These are phyloP conservation scores for Mycena maculata DNA, from an alignment of 768 basidiomycete species.

Conservation along the genomic window DNA sequence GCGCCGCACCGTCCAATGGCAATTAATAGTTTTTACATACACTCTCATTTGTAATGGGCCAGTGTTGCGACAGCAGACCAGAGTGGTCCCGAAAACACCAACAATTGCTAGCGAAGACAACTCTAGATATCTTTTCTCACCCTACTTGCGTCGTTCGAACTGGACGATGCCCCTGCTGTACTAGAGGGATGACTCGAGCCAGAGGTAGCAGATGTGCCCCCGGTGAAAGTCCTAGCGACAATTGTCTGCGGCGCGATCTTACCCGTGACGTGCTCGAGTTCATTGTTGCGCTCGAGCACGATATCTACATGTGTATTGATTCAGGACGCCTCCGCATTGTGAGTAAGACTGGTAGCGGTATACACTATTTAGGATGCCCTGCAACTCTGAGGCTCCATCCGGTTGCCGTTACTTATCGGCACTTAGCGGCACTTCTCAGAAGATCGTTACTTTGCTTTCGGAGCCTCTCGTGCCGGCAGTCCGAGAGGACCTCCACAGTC, in stretches of 20 bases:
- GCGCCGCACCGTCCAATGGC: not conserved
- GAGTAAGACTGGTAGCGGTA: not conserved
- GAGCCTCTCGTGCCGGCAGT: too few species aligned
- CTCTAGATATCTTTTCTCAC: not conserved
- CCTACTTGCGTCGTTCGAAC: not conserved
- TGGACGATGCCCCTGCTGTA: slow-evolving; percentile 1
- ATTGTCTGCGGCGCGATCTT: not conserved
- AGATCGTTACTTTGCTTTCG: too few species aligned
- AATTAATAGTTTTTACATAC: not conserved
- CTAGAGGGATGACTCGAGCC: not conserved
- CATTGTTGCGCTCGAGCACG: not conserved
- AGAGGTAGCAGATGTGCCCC: not conserved
- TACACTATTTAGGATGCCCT: not conserved
- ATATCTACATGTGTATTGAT: not conserved
- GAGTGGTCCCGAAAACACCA: not conserved
- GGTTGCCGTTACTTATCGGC: too few species aligned
- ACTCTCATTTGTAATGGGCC: not conserved
- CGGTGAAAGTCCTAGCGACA: not conserved
- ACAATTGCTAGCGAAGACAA: not conserved
- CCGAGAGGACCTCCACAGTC: too few species aligned
- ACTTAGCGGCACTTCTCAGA: too few species aligned
- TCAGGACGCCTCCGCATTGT: not conserved
- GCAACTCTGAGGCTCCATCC: too few species aligned
- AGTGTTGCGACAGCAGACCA: not conserved
- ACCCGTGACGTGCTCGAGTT: not conserved